Conservation (phyloP, 768 basidiomycete genomes). For the Aureoboletus auriporus region DNA sequence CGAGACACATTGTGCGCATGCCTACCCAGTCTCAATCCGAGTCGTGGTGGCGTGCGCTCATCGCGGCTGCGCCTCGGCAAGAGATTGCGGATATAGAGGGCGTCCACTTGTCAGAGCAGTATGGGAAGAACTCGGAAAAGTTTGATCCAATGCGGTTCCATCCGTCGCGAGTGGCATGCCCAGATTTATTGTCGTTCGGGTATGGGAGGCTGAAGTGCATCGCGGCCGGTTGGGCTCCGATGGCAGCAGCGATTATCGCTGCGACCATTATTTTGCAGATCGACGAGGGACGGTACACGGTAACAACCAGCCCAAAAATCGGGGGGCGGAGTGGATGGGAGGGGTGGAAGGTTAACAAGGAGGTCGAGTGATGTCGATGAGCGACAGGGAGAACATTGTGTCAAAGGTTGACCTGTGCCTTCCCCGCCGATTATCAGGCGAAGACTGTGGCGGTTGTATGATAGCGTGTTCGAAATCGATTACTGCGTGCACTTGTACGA, state of each 20-base stretch:
- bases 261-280: slow-evolving; percentile 39
- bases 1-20: slow-evolving; percentile 21
- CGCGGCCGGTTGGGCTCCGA: slow-evolving; percentile 53
- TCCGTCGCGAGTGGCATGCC: slow-evolving; percentile 21
- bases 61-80: slow-evolving; percentile 6
- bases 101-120: slow-evolving; percentile 14
- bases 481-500: too few species aligned
- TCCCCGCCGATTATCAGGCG: too few species aligned
- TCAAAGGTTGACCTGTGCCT: background rate
- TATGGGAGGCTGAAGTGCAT: slow-evolving; percentile 34
- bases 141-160: slow-evolving; percentile 46
- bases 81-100: slow-evolving; percentile 23
- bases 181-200: slow-evolving; percentile 44
- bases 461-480: too few species aligned
- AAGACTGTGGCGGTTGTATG: too few species aligned
- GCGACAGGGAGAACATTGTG: too few species aligned
- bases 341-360: slow-evolving; percentile 33
- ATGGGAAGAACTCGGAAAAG: slow-evolving; percentile 31
- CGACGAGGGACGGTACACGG: slow-evolving; percentile 17
- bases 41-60: slow-evolving; percentile 6
- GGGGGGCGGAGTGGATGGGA: slow-evolving; percentile 50
- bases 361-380: background rate
- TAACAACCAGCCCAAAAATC: slow-evolving; percentile 13
- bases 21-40: background rate
- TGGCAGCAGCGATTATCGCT: slow-evolving; percentile 47